These are phyloP conservation scores for Laburnicola sp. DNA, from an alignment of 2,329 filamentous ascomycete genomes.

Conservation along the genomic window DNA sequence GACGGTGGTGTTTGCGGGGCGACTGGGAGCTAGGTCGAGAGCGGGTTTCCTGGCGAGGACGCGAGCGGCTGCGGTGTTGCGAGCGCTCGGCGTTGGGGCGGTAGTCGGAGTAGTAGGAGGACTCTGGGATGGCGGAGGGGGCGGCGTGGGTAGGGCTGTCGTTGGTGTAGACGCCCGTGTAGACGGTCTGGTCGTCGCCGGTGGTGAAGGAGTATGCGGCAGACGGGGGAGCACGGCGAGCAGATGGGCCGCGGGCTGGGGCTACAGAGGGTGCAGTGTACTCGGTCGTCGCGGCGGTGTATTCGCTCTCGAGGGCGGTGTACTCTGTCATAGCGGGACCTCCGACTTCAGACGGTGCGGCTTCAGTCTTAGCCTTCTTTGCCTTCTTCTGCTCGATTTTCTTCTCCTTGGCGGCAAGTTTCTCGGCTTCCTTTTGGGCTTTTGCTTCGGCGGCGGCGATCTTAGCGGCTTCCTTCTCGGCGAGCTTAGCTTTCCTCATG, in stretches of 20 bases:
- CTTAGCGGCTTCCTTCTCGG: constrained; percentile 43
- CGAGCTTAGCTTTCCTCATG: constrained; percentile 50
- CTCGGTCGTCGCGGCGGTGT: constrained; percentile 29
- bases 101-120: constrained; percentile 48
- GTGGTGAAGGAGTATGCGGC: constrained; percentile 55
- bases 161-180: constrained; percentile 46
- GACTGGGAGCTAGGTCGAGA: constrained; percentile 39
- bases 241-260: constrained; percentile 17
- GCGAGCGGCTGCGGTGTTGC: constrained; percentile 18
- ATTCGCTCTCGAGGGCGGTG: constrained; percentile 10
- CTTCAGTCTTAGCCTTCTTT: constrained; percentile 43
- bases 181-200: constrained; percentile 49
- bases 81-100: constrained; percentile 42
- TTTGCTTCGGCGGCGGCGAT: constrained; percentile 45
- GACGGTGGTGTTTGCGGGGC: constrained; percentile 39
- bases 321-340: constrained; percentile 29
- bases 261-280: constrained; percentile 37
- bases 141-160: constrained; percentile 32
- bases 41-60: constrained; percentile 29
- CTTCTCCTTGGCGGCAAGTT: constrained; percentile 40
- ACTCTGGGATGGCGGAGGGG: constrained; percentile 35
- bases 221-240: constrained; percentile 40
- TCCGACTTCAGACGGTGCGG: constrained; percentile 29
- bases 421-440: constrained; percentile 49
- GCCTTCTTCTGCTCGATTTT: constrained; percentile 49